Percentiles rank a stretch among this genome's conserved stretches.
Conservation (phyloP, 192 early-diverging fungal genomes). For the Backusella liffmaniae region DNA sequence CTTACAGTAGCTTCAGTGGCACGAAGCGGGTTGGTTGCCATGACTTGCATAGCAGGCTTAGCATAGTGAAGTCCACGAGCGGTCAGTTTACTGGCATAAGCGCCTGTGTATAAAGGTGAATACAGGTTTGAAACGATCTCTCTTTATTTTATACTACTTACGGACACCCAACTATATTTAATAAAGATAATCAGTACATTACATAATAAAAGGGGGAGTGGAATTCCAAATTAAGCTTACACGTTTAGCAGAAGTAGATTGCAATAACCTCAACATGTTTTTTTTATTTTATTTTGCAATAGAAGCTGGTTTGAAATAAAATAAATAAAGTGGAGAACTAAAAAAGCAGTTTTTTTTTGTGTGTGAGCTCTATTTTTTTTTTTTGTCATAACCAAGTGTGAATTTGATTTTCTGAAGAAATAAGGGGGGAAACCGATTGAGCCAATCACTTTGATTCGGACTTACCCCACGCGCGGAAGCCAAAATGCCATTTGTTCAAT, state of each 20-base stretch:
- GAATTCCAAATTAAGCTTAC: neutral
- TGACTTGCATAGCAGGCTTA: conserved; percentile 61
- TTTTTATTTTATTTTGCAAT: neutral
- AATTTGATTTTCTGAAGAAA: neutral
- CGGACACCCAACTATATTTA: conserved; percentile 24
- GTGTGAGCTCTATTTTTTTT: neutral
- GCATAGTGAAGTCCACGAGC: conserved; percentile 67
- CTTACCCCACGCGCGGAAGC: neutral
- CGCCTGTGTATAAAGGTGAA: conserved; percentile 6
- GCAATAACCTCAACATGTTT: conserved; percentile 19
- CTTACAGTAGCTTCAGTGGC: conserved; percentile 67
- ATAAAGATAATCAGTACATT: neutral
- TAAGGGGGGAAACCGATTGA: neutral
- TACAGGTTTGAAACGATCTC: neutral
- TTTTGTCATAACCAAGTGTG: neutral
- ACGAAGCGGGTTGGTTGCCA: conserved; percentile 72
- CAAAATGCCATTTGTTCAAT: neutral
- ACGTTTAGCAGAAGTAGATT: conserved; percentile 14
- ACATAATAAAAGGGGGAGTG: neutral
- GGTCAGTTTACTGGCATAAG: conserved; percentile 14
- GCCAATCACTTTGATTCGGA: neutral
- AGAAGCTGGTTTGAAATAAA: neutral
- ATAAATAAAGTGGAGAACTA: neutral
- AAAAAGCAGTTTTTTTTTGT: neutral
- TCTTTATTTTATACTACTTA: conserved; percentile 5